phyloP scores from a whole-genome alignment of 176 grass and related monocot genomes.

The Juncus effusus region DNA sequence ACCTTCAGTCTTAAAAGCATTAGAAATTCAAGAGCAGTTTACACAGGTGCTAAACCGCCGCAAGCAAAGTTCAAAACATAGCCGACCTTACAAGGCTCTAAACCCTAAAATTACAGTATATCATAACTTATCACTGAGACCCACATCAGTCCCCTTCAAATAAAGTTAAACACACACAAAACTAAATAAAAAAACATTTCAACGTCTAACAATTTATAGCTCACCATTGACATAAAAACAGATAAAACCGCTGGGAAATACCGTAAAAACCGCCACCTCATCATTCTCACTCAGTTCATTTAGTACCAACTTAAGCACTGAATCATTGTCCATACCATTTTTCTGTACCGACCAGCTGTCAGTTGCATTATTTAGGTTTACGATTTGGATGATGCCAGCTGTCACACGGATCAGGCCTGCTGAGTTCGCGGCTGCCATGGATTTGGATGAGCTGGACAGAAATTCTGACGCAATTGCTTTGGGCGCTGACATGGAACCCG shows the following conservation, averaged over 20 bases:
- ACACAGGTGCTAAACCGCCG: constrained; percentile 6
- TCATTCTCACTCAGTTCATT: constrained; percentile 31
- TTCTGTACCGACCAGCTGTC: constrained; percentile 38
- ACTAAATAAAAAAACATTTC: neutral
- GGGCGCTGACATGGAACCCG: constrained; percentile 51
- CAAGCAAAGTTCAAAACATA: neutral
- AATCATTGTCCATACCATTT: constrained; percentile 22
- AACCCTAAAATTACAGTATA: constrained; percentile 13
- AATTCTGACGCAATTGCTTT: constrained; percentile 61
- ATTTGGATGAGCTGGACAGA: constrained; percentile 40
- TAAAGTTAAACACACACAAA: no score
- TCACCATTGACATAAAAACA: constrained; percentile 61
- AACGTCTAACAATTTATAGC: neutral
- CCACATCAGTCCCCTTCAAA: neutral
- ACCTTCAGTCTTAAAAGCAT: no score
- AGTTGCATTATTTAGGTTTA: neutral
- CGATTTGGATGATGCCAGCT: constrained; percentile 52
- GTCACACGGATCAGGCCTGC: constrained; percentile 50
- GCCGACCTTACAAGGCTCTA: constrained; percentile 13
- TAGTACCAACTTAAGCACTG: constrained; percentile 29
- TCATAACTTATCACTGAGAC: neutral
- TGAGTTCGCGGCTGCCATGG: constrained; percentile 31
- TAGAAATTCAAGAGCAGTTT: no score
- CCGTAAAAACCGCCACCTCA: constrained; percentile 21
- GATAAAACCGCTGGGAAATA: constrained; percentile 60